Base-by-base conservation (phyloP, 202 grass and related monocot species). In the Eragrostis tef region DNA sequence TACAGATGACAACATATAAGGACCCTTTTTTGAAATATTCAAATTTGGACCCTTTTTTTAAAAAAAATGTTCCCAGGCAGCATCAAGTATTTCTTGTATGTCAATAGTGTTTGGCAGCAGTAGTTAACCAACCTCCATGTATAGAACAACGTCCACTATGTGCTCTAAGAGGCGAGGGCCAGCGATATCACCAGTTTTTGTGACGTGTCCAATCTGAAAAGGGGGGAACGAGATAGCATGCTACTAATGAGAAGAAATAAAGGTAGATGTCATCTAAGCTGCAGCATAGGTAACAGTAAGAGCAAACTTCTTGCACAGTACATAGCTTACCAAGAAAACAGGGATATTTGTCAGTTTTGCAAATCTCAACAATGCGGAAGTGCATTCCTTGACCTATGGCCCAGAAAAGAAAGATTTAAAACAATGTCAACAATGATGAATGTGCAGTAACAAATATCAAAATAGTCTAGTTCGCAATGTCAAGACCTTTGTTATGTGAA, bases 71-170 rank as follows among this genome's bases (percentile, higher is more conserved):
- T 71, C 39, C 11, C 13, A 43, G n/a, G n/a, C 0, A 75, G 52
- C 36, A 59, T 13, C 53, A 59, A 73, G 7, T 78, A 72, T 66
- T 69, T 21, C 26, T 39, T 70, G 51, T 82, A 69, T 54, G 42
- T 72, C 5, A 21, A 65, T 45, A 67, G 34, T 61, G 12, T 10
- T 26, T 24, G 4, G 31, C 78, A 45, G 41, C 48, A 61, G 50
- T 52, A 67, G 52, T 85, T 75, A 59, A 86, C 75, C 66, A 81
- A 98, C 95, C 95, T 98, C 95, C 95, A 98, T 98, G 78, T 98
- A 98, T 11, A 98, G 78, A 89, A 98, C 95, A 85, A 88, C 92
- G 94, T 94, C 95, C 49, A 98, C 92, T 63, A 98, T 98, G 84
- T 98, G 92, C 84, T 98, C 95, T 67, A 98, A 86, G 68, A 94